phyloP scores from a whole-genome alignment of 306 rosid genomes.

The Adenanthera pavonina region DNA sequence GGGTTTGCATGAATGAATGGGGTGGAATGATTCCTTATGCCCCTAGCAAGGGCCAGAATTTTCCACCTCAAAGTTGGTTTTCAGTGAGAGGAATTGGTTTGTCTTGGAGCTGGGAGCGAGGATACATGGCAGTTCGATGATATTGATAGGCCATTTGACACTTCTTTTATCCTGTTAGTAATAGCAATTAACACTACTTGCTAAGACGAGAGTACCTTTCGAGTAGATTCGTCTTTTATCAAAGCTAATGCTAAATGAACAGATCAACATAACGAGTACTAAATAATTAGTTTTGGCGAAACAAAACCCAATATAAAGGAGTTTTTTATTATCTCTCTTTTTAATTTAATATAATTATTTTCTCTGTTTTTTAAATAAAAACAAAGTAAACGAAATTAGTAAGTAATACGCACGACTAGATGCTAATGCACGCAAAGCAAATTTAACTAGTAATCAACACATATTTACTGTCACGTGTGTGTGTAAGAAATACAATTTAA shows the following conservation, averaged over 20 bases:
- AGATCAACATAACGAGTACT: neutral
- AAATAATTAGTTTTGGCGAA: too few relatives aligned
- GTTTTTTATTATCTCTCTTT: neutral
- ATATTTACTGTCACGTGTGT: neutral
- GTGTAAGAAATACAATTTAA: too few relatives aligned
- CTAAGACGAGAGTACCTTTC: neutral
- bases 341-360: neutral
- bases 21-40: slow-evolving; percentile 33
- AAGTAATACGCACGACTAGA: neutral
- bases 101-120: neutral
- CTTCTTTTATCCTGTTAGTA: neutral
- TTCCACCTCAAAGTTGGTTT: neutral
- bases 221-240: neutral
- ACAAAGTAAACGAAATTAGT: neutral
- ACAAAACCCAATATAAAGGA: too few relatives aligned
- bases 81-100: slow-evolving; percentile 1
- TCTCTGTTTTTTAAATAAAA: neutral
- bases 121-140: neutral
- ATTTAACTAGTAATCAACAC: neutral
- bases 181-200: neutral
- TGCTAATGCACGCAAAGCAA: neutral
- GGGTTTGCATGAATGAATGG: neutral
- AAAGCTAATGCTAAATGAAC: neutral
- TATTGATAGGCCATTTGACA: neutral
- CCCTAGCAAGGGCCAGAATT: neutral